These are phyloP conservation scores for Panellus pusillus DNA, from an alignment of 768 basidiomycete species.

Conservation along the genomic window DNA sequence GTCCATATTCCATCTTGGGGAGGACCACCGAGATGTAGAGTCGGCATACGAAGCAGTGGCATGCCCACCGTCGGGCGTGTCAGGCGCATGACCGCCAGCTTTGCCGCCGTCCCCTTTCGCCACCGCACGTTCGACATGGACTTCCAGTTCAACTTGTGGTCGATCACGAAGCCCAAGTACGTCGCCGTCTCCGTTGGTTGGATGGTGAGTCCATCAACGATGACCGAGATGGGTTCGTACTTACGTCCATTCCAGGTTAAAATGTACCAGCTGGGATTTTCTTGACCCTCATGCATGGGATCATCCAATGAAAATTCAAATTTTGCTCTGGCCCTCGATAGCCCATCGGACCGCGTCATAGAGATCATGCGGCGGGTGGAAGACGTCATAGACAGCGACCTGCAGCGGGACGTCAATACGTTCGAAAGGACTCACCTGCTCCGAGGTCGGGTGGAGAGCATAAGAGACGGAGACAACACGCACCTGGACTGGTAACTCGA, in stretches of 20 bases:
- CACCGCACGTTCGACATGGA: conserved; percentile 12
- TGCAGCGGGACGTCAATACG: too few species aligned
- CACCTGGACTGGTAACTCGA: too few species aligned
- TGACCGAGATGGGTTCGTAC: neutral
- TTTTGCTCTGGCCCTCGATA: too few species aligned
- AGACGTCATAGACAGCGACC: too few species aligned
- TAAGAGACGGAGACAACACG: too few species aligned
- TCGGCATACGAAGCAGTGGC: conserved; percentile 10
- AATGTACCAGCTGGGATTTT: neutral
- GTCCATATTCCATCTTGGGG: conserved; percentile 17
- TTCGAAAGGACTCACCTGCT: too few species aligned
- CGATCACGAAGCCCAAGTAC: conserved; percentile 4
- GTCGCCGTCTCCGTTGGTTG: neutral
- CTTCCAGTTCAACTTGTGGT: conserved; percentile 12
- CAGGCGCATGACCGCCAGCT: conserved; percentile 1
- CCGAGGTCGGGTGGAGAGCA: too few species aligned
- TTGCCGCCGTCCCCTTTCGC: conserved; percentile 3
- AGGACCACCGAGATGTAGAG: conserved; percentile 12
- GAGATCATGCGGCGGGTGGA: too few species aligned
- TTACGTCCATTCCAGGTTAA: neutral
- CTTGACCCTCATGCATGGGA: too few species aligned
- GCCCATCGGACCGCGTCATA: too few species aligned
- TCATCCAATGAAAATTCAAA: too few species aligned
- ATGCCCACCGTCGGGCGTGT: conserved; percentile 6
- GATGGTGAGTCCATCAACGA: neutral